A percentile compares a stretch with the other conserved stretches of the same genome.
These are phyloP conservation scores for Melampsora americana DNA, from an alignment of 1,284 basidiomycete genomes.

Conservation along the genomic window DNA sequence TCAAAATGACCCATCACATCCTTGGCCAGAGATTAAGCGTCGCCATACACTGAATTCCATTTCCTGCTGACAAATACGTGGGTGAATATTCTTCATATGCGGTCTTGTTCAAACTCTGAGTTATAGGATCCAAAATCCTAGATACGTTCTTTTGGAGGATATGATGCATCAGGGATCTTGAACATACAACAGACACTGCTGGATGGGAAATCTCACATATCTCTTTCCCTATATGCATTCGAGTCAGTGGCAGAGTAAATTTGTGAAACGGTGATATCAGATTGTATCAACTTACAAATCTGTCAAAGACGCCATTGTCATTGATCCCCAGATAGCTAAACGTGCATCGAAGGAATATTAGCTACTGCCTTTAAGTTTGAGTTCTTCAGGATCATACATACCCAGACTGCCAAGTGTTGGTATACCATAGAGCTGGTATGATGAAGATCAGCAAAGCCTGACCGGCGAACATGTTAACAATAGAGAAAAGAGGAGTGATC, in stretches of 20 bases:
- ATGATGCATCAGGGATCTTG: not conserved
- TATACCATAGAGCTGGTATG: constrained; percentile 41
- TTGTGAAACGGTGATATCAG: no score
- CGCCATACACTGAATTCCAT: constrained; percentile 25
- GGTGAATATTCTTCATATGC: constrained; percentile 40
- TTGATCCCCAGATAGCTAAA: constrained; percentile 34
- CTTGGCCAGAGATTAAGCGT: not conserved
- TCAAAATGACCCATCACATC: not conserved
- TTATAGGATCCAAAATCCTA: constrained; percentile 25
- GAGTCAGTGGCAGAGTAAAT: not conserved
- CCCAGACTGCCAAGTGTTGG: constrained; percentile 32
- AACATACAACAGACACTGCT: not conserved
- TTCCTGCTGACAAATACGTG: constrained; percentile 36
- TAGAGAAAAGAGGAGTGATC: constrained; percentile 35
- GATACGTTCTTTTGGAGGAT: constrained; percentile 17
- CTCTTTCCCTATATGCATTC: constrained; percentile 11
- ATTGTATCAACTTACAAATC: constrained; percentile 30
- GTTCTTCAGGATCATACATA: constrained; percentile 1
- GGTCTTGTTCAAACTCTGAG: constrained; percentile 25
- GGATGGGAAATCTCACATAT: constrained; percentile 19
- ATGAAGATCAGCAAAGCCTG: constrained; percentile 31
- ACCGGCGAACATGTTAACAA: constrained; percentile 30
- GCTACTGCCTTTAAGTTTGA: not conserved
- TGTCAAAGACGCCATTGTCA: constrained; percentile 38
- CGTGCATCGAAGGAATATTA: not conserved